A percentile compares a stretch with the other conserved stretches of the same genome.
Conservation (phyloP, 768 basidiomycete genomes). For the Suillus brevipes region DNA sequence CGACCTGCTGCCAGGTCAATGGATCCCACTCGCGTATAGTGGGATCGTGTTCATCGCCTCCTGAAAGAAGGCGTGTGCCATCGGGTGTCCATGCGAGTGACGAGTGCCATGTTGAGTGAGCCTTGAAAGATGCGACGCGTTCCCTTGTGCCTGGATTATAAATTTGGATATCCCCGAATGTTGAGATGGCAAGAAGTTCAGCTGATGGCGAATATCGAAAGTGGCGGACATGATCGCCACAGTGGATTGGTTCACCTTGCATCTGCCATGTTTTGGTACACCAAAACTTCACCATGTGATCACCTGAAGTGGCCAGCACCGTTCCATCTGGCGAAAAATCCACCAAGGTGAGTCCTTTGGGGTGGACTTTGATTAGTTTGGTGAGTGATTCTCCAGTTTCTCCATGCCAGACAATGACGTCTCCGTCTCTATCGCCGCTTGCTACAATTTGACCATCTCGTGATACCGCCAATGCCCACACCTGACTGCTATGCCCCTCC, state of each 20-base stretch:
- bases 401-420: not conserved
- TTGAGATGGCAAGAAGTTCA: not conserved
- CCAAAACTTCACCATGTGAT: not conserved
- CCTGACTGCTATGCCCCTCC: not conserved
- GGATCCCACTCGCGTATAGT: not conserved
- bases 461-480: not conserved
- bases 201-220: not conserved
- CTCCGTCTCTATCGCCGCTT: not conserved
- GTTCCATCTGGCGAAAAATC: not conserved
- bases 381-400: not conserved
- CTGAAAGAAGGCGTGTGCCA: not conserved
- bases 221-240: not conserved
- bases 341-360: rapidly evolving
- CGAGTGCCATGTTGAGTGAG: not conserved
- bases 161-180: not conserved
- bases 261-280: not conserved
- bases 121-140: not conserved
- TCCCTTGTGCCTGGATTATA: not conserved
- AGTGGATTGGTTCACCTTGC: not conserved
- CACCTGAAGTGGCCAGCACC: not conserved
- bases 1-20: not conserved
- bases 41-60: not conserved
- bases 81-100: not conserved
- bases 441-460: not conserved
- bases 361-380: not conserved